Conservation (phyloP, 192 early-diverging fungal genomes). For the Coemansia sp. region DNA sequence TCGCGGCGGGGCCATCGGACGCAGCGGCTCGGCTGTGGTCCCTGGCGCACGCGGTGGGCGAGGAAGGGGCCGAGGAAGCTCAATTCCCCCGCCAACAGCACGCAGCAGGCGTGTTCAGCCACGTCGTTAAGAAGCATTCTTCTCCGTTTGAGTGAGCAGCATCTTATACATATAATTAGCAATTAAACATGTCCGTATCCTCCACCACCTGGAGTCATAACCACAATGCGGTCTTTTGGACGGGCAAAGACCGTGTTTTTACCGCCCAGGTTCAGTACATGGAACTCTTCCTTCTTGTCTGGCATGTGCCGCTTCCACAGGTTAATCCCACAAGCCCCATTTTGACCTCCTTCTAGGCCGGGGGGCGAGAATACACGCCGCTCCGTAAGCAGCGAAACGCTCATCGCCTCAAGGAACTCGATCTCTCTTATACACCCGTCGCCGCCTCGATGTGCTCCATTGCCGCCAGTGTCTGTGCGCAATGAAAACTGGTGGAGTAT, state of each 20-base stretch:
- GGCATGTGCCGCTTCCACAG: slow-evolving; percentile 63
- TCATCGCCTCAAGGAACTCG: slow-evolving; percentile 84
- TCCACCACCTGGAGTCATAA: slow-evolving; percentile 93
- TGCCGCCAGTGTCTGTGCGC: slow-evolving; percentile 72
- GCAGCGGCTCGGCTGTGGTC: not conserved
- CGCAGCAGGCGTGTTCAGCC: slow-evolving; percentile 31
- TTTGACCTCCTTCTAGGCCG: slow-evolving; percentile 77
- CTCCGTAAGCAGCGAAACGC: slow-evolving; percentile 89
- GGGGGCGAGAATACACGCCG: slow-evolving; percentile 88
- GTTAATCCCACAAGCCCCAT: slow-evolving; percentile 73
- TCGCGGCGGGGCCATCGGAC: not conserved
- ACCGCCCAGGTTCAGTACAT: slow-evolving; percentile 72
- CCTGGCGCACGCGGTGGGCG: slow-evolving; percentile 11
- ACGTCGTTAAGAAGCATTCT: slow-evolving; percentile 15
- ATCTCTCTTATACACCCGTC: slow-evolving; percentile 92
- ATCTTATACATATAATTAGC: not conserved
- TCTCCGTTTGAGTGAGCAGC: not conserved
- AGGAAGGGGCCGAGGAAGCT: slow-evolving; percentile 22
- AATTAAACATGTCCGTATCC: slow-evolving; percentile 57
- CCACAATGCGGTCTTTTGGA: slow-evolving; percentile 76
- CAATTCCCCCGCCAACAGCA: slow-evolving; percentile 17
- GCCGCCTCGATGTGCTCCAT: slow-evolving; percentile 75
- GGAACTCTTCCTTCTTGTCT: slow-evolving; percentile 12
- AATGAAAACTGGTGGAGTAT: slow-evolving; percentile 82
- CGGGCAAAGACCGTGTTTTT: slow-evolving; percentile 83